phyloP scores from a whole-genome alignment of 306 rosid species.

The Parietaria judaica region DNA sequence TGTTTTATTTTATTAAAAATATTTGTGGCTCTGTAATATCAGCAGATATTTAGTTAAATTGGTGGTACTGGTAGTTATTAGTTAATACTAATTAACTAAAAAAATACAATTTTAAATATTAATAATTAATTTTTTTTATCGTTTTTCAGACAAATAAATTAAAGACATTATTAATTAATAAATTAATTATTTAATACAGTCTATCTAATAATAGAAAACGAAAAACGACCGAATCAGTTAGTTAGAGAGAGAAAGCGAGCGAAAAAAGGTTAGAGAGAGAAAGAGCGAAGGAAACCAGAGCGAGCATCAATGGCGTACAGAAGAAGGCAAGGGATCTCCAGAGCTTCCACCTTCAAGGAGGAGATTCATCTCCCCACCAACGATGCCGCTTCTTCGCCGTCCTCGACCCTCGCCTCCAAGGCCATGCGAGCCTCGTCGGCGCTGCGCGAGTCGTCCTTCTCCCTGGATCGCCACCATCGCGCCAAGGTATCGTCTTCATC shows the following conservation, averaged over 20 bases:
- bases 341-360: conserved; percentile 75
- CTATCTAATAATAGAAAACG: neutral
- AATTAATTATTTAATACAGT: too few relatives aligned
- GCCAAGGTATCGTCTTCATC: conserved; percentile 40
- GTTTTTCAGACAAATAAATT: too few relatives aligned
- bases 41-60: too few relatives aligned
- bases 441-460: conserved; percentile 39
- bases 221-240: conserved; percentile 3
- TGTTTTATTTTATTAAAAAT: too few relatives aligned
- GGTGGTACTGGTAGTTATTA: too few relatives aligned
- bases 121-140: too few relatives aligned
- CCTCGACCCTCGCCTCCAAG: conserved; percentile 63
- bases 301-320: conserved; percentile 64
- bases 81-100: too few relatives aligned
- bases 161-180: too few relatives aligned
- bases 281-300: neutral
- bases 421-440: conserved; percentile 65
- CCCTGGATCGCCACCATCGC: conserved; percentile 33
- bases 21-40: too few relatives aligned
- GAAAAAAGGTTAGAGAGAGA: neutral
- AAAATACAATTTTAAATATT: too few relatives aligned
- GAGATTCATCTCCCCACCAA: conserved; percentile 43
- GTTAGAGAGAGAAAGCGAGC: neutral
- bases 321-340: conserved; percentile 69
- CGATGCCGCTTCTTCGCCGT: conserved; percentile 23